These are phyloP conservation scores for Ensete ventricosum DNA, from an alignment of 176 grass and related monocot species.

Conservation along the genomic window DNA sequence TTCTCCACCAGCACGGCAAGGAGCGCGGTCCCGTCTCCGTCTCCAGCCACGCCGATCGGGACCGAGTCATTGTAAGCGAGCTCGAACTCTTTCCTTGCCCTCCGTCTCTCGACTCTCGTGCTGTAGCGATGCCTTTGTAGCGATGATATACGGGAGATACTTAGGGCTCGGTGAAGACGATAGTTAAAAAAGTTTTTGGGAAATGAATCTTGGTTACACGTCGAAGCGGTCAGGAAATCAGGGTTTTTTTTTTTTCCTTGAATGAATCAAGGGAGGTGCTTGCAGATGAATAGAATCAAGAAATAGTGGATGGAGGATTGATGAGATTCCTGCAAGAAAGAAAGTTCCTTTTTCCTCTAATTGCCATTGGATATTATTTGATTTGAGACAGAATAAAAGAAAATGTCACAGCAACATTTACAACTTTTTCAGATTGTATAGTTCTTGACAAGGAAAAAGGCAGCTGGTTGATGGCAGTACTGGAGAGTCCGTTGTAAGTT, in stretches of 20 bases:
- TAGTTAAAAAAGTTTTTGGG: background rate
- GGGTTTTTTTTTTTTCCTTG: background rate
- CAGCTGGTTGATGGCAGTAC: no score
- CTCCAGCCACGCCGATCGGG: conserved; percentile 77
- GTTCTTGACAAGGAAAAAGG: no score
- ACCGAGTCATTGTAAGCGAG: conserved; percentile 66
- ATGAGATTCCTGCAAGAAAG: no score
- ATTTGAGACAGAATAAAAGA: no score
- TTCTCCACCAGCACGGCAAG: conserved; percentile 49
- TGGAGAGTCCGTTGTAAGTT: no score
- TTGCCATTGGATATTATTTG: no score
- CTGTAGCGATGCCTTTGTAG: background rate
- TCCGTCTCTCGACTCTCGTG: background rate
- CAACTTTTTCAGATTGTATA: no score
- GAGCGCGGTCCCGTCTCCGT: conserved; percentile 22
- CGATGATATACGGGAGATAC: background rate
- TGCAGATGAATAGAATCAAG: no score
- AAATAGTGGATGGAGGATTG: no score
- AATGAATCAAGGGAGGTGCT: no score
- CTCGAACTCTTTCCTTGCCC: background rate
- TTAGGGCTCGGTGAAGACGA: background rate
- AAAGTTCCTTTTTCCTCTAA: no score
- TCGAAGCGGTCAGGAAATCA: background rate
- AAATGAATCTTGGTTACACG: background rate
- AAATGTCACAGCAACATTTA: no score